These are phyloP conservation scores for Hemisphaericaspora subhashii DNA, from an alignment of 1,139 yeast species.

Conservation along the genomic window DNA sequence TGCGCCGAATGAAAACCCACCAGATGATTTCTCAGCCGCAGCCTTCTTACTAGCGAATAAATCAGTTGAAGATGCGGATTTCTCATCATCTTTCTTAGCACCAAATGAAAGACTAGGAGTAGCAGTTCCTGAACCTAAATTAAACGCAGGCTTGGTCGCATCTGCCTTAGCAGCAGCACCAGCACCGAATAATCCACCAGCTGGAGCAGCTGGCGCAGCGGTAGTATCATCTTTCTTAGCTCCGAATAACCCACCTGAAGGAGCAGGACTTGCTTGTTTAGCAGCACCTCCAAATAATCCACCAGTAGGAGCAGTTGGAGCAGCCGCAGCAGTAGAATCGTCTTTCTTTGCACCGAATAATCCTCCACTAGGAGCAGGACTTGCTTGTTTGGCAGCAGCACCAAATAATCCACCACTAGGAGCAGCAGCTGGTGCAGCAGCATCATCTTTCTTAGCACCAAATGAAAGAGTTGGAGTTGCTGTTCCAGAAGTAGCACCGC, in stretches of 20 bases:
- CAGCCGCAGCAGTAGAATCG: slow-evolving; percentile 8
- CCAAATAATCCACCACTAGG: slow-evolving; percentile 14
- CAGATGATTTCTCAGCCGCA: slow-evolving; percentile 10
- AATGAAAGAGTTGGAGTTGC: slow-evolving; percentile 19
- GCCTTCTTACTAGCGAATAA: slow-evolving; percentile 25
- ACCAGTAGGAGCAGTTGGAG: background rate
- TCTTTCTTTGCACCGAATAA: slow-evolving; percentile 21
- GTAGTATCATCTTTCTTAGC: slow-evolving; percentile 16
- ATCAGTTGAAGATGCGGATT: slow-evolving; percentile 12
- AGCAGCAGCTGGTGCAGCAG: slow-evolving; percentile 1
- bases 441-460: slow-evolving; percentile 13
- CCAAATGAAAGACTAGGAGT: slow-evolving; percentile 21
- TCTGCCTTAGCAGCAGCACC: slow-evolving; percentile 17
- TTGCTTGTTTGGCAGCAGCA: slow-evolving; percentile 9
- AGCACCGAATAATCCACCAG: slow-evolving; percentile 18
- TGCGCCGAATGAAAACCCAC: slow-evolving; percentile 24
- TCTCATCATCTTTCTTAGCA: slow-evolving; percentile 23
- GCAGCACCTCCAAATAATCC: slow-evolving; percentile 10
- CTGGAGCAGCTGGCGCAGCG: slow-evolving; percentile 15
- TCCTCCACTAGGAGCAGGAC: slow-evolving; percentile 17
- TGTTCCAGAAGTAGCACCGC: slow-evolving; percentile 8
- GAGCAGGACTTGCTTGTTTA: slow-evolving; percentile 5
- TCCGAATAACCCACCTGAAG: slow-evolving; percentile 19
- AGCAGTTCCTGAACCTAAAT: background rate
- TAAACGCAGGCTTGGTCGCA: slow-evolving; percentile 1